These are phyloP conservation scores for Aspergillus sp. DNA, from an alignment of 2,329 filamentous ascomycete species.

Conservation along the genomic window DNA sequence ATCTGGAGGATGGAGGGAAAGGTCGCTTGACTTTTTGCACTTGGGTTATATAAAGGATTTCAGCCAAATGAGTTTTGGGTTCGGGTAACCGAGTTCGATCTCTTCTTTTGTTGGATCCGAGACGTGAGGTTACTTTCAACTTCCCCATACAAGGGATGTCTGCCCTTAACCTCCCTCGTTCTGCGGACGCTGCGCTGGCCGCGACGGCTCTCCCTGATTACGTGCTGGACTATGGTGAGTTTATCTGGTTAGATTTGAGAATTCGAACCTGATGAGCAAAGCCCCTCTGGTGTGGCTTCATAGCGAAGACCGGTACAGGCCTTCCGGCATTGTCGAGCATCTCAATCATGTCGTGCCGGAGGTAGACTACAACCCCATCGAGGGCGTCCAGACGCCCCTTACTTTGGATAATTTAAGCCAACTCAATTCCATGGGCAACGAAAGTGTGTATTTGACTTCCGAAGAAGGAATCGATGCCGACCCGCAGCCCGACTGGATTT, in stretches of 20 bases:
- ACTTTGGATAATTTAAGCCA: constrained; percentile 50
- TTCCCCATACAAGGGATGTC: background rate
- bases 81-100: background rate
- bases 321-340: constrained; percentile 50
- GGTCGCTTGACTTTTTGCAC: background rate
- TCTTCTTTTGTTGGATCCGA: background rate
- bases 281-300: constrained; percentile 55
- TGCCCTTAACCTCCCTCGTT: background rate
- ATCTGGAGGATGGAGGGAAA: background rate
- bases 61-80: background rate
- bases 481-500: constrained; percentile 48
- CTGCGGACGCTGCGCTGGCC: constrained; percentile 4
- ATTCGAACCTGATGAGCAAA: constrained; percentile 22
- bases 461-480: constrained; percentile 46
- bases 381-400: constrained; percentile 40
- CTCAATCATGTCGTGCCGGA: constrained; percentile 48
- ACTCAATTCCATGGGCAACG: constrained; percentile 48
- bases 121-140: background rate
- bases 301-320: constrained; percentile 49
- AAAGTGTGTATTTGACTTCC: constrained; percentile 51
- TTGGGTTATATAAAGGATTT: background rate
- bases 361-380: constrained; percentile 43
- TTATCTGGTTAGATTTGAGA: background rate
- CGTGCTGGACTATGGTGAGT: constrained; percentile 48
- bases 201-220: constrained; percentile 40